Evolutionary conservation across 345 rosid species (phyloP).

Genomic region (Lagerstroemia speciosa): DNA sequence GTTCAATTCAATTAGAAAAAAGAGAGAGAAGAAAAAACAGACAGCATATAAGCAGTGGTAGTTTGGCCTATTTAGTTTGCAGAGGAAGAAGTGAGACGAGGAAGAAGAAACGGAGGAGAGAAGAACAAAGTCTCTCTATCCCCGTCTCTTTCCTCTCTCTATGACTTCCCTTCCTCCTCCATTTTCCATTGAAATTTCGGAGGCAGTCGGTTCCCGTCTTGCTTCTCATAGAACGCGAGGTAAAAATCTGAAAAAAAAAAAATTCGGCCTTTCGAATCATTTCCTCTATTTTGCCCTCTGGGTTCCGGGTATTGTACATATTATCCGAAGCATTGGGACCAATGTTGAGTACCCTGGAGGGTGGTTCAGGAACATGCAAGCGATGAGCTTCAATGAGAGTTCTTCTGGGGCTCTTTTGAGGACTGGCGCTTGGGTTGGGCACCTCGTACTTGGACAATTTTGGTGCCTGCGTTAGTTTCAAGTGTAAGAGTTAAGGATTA

Average conservation of each 20-base stretch:
- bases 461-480: no score
- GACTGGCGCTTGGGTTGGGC: no score
- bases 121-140: no score
- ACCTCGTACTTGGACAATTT: no score
- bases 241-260: constrained; percentile 10
- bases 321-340: constrained; percentile 21
- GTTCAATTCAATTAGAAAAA: neutral
- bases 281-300: constrained; percentile 22
- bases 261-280: neutral
- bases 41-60: constrained; percentile 3
- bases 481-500: no score
- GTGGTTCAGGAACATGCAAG: constrained; percentile 6
- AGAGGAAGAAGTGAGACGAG: neutral
- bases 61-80: constrained; percentile 11
- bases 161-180: constrained; percentile 45
- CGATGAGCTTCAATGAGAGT: constrained; percentile 12
- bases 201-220: constrained; percentile 8
- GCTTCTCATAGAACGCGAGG: constrained; percentile 42
- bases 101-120: neutral
- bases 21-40: neutral
- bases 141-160: neutral
- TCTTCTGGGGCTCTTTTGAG: no score
- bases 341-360: constrained; percentile 6
- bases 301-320: constrained; percentile 16
- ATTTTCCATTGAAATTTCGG: constrained; percentile 17